Evolutionary conservation across 2,329 filamentous ascomycete species (phyloP).

Genomic region (Ascochyta viciae-villosae): DNA sequence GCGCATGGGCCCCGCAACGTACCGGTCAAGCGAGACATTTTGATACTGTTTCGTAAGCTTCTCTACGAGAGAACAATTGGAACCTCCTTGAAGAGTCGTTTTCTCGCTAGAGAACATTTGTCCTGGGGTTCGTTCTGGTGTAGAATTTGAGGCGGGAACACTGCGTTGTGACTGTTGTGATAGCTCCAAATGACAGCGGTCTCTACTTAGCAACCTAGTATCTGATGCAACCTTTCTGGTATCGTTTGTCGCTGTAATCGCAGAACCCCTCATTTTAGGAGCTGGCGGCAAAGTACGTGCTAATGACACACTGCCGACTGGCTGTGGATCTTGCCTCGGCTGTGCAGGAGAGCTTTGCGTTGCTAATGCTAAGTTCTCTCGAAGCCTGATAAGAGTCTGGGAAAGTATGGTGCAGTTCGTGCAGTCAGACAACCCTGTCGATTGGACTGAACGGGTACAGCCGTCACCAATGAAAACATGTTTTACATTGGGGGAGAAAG

Average conservation of each 20-base stretch:
- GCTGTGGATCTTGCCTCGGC: not conserved
- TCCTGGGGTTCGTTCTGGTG: not conserved
- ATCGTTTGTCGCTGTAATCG: too few relatives aligned
- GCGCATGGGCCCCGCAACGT: not conserved
- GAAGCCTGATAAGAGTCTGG: conserved; percentile 32
- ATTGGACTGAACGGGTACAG: not conserved
- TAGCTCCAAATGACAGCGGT: too few relatives aligned
- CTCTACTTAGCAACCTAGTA: too few relatives aligned
- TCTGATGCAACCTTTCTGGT: too few relatives aligned
- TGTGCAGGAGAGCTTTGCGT: not conserved
- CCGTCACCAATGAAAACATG: conserved; percentile 28
- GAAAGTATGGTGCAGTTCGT: conserved; percentile 35
- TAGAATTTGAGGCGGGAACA: too few relatives aligned
- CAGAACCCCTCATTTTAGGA: too few relatives aligned
- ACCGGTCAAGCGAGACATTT: not conserved
- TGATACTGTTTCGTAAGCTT: not conserved
- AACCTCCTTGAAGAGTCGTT: not conserved
- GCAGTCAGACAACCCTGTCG: conserved; percentile 18
- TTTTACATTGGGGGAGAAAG: conserved; percentile 7
- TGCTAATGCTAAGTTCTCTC: conserved; percentile 23
- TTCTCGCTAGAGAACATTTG: not conserved
- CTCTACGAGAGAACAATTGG: not conserved
- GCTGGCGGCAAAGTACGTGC: not conserved
- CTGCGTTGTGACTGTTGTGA: too few relatives aligned
- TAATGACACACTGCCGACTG: too few relatives aligned